Evolutionary conservation across 345 rosid species (phyloP), one percentile per base, ranked within the genome.

Genomic region (Eutrema yunnanense): DNA sequence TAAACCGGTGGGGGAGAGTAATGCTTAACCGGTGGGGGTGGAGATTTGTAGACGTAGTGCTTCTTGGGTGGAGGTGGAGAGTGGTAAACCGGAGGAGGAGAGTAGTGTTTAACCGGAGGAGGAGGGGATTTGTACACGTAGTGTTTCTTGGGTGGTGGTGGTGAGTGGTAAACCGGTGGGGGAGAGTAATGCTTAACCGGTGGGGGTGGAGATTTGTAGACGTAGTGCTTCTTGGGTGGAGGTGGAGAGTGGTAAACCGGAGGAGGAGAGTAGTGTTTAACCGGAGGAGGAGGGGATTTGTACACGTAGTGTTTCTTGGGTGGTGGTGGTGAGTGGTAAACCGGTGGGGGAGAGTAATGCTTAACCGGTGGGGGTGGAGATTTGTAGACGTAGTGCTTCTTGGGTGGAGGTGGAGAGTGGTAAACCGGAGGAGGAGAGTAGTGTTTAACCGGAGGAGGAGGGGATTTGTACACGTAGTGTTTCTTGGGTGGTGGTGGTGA

Each of bases 351-450:
- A 2, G 72, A 34, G 8, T 71, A 72, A 42, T 72, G 64, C 0
- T 77, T 72, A n/a, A 76, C 72, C 13, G 80, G 80, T 1, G 80
- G 75, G 29, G 80, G 80, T 0, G 79, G 79, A 0, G 79, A 76
- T 9, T 76, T 76, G 65, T 76, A 76, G 0, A 8, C 71, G 3
- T 75, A 75, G 26, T 67, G 70, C 3, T 75, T 75, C 10, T 69
- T 68, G 0, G 79, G 75, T 0, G 79, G 79, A 34, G 79, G 75
- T 69, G 75, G 79, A 2, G 74, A 75, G 10, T 69, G 56, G 51
- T 75, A 69, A 34, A 75, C 70, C 9, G 79, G 79, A 1, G 80
- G 76, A 0, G 79, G 79, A 22, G 69, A 48, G 46, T 75, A 75
- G 22, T 54, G 75, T 11, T 76, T 71, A 64, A 63, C 55, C 6